These are phyloP conservation scores for Marchantia polymorpha DNA, from an alignment of 225 moss, liverwort and hornwort genomes.

Conservation along the genomic window DNA sequence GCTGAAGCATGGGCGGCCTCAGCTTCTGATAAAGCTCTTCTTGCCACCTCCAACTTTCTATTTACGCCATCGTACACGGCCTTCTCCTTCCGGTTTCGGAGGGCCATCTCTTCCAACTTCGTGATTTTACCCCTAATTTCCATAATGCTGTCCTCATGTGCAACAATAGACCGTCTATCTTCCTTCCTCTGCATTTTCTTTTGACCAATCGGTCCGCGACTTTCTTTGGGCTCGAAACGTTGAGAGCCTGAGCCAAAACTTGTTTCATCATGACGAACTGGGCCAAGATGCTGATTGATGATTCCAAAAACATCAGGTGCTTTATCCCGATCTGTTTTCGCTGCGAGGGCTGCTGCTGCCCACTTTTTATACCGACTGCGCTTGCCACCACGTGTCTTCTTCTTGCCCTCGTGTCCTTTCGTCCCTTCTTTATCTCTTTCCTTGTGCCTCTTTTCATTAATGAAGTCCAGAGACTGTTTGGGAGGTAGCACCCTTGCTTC, in stretches of 20 bases:
- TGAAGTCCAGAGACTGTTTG: constrained; percentile 79
- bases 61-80: constrained; percentile 63
- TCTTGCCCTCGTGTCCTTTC: constrained; percentile 29
- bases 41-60: constrained; percentile 71
- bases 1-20: constrained; percentile 79
- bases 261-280: constrained; percentile 32
- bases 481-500: constrained; percentile 70
- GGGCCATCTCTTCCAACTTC: constrained; percentile 87
- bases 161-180: constrained; percentile 66
- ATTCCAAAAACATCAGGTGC: constrained; percentile 82
- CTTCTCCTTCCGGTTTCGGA: constrained; percentile 79
- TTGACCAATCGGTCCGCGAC: constrained; percentile 23
- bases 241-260: neutral
- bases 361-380: constrained; percentile 86
- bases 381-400: constrained; percentile 86
- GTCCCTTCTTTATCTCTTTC: constrained; percentile 25
- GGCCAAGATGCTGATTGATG: constrained; percentile 72
- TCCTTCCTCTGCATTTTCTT: constrained; percentile 40
- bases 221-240: neutral
- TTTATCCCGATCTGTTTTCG: constrained; percentile 67
- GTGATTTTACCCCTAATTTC: constrained; percentile 71
- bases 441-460: constrained; percentile 35
- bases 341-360: constrained; percentile 85
- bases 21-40: constrained; percentile 63
- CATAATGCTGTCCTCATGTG: constrained; percentile 78